Evolutionary conservation across 2,329 filamentous ascomycete genomes (phyloP).

Genomic region (Hypomyces perniciosus): DNA sequence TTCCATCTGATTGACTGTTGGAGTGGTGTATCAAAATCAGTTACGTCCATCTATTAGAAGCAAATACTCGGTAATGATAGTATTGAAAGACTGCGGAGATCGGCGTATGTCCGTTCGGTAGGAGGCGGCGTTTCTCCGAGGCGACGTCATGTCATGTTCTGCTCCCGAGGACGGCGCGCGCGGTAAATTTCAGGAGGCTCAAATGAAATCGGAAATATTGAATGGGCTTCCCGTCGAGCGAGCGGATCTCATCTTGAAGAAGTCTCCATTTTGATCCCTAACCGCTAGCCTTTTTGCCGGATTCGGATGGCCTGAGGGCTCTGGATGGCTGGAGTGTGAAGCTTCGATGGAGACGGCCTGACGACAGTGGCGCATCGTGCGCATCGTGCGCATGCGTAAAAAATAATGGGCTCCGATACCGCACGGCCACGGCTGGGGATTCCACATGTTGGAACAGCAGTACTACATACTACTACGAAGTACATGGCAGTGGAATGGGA

Average conservation of each 20-base stretch:
- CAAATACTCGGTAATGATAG: not conserved
- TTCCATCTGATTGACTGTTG: constrained; percentile 13
- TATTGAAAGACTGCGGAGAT: not conserved
- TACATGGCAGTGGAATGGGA: not conserved
- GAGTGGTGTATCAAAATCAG: constrained; percentile 5
- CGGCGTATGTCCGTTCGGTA: constrained; percentile 10
- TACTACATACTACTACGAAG: no score
- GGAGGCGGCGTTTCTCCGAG: not conserved
- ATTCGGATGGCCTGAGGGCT: not conserved
- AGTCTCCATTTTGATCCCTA: not conserved
- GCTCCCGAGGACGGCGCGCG: not conserved
- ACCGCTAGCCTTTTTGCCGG: not conserved
- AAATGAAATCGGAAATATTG: no score
- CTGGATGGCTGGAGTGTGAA: not conserved
- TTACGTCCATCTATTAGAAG: constrained; percentile 1
- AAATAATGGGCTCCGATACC: not conserved
- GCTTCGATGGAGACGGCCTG: not conserved
- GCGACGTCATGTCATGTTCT: not conserved
- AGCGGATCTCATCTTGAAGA: not conserved
- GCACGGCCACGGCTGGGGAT: not conserved
- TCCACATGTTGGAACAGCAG: no score
- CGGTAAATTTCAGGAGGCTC: not conserved
- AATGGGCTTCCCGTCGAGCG: not conserved
- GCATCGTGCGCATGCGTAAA: not conserved
- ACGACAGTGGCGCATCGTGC: not conserved